Percentiles rank a stretch among this genome's conserved stretches.
These are phyloP conservation scores for Leishmania amazonensis DNA, from an alignment of 208 protist species.

Conservation along the genomic window DNA sequence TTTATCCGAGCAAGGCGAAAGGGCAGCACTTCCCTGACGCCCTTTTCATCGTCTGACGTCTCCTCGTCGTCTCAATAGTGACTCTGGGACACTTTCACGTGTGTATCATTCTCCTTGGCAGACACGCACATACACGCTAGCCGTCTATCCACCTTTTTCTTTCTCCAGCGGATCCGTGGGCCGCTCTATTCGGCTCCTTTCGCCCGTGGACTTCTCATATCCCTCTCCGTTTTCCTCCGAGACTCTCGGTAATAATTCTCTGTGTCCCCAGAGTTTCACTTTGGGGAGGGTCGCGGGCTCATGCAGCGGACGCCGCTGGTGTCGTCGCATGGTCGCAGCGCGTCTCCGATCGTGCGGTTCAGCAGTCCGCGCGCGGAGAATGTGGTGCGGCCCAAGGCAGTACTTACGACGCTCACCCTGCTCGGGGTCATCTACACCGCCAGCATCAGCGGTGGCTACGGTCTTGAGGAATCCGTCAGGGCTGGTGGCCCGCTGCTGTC, in stretches of 20 bases:
- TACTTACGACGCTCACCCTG: slow-evolving; percentile 81
- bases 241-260: neutral
- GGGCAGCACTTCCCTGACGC: neutral
- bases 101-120: neutral
- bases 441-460: slow-evolving; percentile 89
- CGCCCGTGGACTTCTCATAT: neutral
- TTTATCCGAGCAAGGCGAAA: neutral
- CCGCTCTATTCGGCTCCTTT: neutral
- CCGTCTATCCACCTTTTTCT: neutral
- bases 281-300: neutral
- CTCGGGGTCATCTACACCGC: slow-evolving; percentile 92
- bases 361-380: slow-evolving; percentile 44
- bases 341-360: slow-evolving; percentile 75
- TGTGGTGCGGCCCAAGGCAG: slow-evolving; percentile 60
- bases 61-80: neutral
- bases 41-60: neutral
- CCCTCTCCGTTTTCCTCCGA: neutral
- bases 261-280: neutral
- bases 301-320: slow-evolving; percentile 13
- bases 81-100: neutral
- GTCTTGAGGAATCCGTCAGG: slow-evolving; percentile 85
- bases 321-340: slow-evolving; percentile 35
- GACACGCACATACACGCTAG: neutral
- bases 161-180: neutral
- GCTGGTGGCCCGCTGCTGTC: slow-evolving; percentile 87